phyloP scores from a whole-genome alignment of 257 asterid species.

The Gentiana straminea region DNA sequence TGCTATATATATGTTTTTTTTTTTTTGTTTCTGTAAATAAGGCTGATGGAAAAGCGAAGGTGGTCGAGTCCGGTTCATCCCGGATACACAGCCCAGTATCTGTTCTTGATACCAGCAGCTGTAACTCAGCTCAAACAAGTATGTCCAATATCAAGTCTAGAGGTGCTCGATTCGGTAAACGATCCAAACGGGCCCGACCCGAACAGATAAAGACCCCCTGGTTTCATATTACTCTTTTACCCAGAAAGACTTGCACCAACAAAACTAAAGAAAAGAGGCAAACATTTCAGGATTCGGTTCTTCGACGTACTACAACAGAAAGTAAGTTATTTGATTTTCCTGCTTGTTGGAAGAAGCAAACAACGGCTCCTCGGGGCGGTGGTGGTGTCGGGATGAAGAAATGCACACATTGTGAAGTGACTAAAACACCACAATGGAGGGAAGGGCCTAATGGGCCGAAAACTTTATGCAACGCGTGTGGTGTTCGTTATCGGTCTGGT shows the following conservation, averaged over 20 bases:
- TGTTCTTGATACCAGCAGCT: conserved; percentile 55
- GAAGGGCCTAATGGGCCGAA: conserved; percentile 88
- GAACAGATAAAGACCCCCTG: conserved; percentile 37
- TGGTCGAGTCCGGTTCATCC: conserved; percentile 27
- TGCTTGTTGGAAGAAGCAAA: conserved; percentile 2
- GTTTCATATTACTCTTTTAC: conserved; percentile 30
- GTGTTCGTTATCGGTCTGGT: conserved; percentile 79
- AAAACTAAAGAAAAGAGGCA: conserved; percentile 26
- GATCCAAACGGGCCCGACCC: conserved; percentile 60
- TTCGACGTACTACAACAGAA: conserved; percentile 1
- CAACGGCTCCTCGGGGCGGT: not conserved
- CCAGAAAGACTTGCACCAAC: conserved; percentile 17
- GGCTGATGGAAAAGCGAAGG: conserved; percentile 10
- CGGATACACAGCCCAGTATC: conserved; percentile 68
- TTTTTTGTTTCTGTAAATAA: not conserved
- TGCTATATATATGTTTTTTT: not conserved
- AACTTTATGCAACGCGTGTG: conserved; percentile 91
- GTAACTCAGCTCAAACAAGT: conserved; percentile 33
- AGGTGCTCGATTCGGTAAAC: conserved; percentile 32
- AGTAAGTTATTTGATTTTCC: not conserved
- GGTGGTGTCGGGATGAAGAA: conserved; percentile 19
- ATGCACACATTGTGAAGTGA: conserved; percentile 70
- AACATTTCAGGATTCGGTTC: not conserved
- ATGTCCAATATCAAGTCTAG: conserved; percentile 22
- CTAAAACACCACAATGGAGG: conserved; percentile 89